Evolutionary conservation across 176 grass and related monocot genomes (phyloP).

Genomic region (Rhynchospora pubera): DNA sequence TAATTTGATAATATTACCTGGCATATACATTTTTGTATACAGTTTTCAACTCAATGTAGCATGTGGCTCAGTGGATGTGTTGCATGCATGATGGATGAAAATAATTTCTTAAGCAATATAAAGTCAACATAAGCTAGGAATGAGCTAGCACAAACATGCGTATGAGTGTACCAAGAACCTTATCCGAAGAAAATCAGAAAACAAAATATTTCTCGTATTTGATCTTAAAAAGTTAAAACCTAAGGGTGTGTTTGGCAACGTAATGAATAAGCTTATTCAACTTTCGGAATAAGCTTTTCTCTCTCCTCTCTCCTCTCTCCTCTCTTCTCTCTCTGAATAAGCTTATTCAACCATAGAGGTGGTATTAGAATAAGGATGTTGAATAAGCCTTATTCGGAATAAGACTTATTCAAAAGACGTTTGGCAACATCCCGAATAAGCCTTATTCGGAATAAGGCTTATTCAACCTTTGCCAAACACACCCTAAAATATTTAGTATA

Average conservation of each 20-base stretch:
- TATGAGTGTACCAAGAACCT: neutral
- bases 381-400: too few species aligned
- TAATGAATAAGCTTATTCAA: too few species aligned
- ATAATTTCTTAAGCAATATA: neutral
- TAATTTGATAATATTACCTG: neutral
- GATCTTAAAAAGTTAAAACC: neutral
- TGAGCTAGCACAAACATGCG: slow-evolving; percentile 7
- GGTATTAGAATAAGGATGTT: too few species aligned
- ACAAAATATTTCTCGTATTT: neutral
- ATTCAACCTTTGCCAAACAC: too few species aligned
- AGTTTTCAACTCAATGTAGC: slow-evolving; percentile 5
- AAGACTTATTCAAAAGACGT: too few species aligned
- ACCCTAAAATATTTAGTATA: neutral
- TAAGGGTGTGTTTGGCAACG: too few species aligned
- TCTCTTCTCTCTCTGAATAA: too few species aligned
- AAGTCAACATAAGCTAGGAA: neutral
- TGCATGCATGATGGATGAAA: neutral
- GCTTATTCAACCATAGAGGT: too few species aligned
- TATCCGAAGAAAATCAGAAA: neutral
- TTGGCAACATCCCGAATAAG: too few species aligned
- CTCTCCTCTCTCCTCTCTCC: too few species aligned
- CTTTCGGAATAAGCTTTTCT: too few species aligned
- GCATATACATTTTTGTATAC: neutral
- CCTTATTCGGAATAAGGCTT: too few species aligned
- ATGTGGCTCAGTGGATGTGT: neutral